These are phyloP conservation scores for Alnus glutinosa DNA, from an alignment of 306 rosid species.

Conservation along the genomic window DNA sequence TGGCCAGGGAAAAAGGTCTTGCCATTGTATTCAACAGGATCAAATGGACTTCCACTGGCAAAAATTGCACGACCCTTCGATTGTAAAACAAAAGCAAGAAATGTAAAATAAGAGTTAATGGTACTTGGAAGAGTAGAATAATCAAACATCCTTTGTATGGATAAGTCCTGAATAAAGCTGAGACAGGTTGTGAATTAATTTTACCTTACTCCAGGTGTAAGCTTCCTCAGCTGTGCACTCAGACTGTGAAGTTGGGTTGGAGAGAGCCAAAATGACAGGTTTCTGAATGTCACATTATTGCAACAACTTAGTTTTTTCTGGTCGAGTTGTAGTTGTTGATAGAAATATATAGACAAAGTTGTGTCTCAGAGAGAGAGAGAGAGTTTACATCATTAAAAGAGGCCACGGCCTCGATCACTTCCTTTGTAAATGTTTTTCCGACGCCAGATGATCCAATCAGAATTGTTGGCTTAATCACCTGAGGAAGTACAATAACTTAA, in stretches of 20 bases:
- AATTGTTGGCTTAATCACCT: constrained; percentile 86
- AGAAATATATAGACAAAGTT: neutral
- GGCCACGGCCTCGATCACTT: constrained; percentile 72
- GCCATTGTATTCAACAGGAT: constrained; percentile 74
- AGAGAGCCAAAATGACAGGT: constrained; percentile 90
- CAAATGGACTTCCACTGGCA: constrained; percentile 96
- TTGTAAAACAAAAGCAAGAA: constrained; percentile 13
- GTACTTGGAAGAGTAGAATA: neutral
- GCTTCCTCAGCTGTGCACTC: constrained; percentile 98
- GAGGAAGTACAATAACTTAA: neutral
- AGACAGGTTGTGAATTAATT: constrained; percentile 4
- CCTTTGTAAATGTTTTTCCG: constrained; percentile 81
- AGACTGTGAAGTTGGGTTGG: constrained; percentile 89
- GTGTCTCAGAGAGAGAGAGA: neutral
- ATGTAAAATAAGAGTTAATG: constrained; percentile 2
- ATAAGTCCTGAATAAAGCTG: constrained; percentile 10
- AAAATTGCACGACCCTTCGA: constrained; percentile 81
- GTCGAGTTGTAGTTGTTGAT: constrained; percentile 5
- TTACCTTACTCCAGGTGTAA: constrained; percentile 81
- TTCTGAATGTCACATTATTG: constrained; percentile 51
- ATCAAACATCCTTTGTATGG: constrained; percentile 14
- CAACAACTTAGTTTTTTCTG: constrained; percentile 16
- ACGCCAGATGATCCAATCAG: constrained; percentile 89
- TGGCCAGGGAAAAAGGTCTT: constrained; percentile 72
- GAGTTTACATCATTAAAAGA: constrained; percentile 59